Conservation (phyloP, 495 filamentous ascomycete genomes). For the Umbilicaria muhlenbergii region DNA sequence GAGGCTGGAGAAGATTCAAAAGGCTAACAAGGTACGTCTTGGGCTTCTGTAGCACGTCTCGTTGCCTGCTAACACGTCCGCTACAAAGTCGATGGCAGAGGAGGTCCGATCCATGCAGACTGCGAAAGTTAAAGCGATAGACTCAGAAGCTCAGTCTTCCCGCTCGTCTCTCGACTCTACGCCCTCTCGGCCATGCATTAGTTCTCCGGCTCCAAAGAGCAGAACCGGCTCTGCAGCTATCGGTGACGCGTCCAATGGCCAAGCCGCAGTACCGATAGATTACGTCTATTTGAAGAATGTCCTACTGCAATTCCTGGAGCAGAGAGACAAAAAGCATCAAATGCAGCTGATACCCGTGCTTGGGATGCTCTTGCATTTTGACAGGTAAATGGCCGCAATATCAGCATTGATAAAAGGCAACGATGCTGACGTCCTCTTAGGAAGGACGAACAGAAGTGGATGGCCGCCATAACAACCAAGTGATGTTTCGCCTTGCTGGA, state of each 20-base stretch:
- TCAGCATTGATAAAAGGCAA: background rate
- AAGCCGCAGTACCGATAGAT: conserved; percentile 34
- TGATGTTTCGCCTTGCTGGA: conserved; percentile 7
- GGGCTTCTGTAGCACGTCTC: background rate
- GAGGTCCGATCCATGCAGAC: conserved; percentile 27
- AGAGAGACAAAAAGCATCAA: conserved; percentile 81
- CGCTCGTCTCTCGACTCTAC: conserved; percentile 55
- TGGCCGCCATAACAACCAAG: conserved; percentile 53
- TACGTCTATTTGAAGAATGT: conserved; percentile 92
- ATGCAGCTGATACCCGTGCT: conserved; percentile 84
- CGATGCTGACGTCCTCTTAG: conserved; percentile 22
- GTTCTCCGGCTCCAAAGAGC: conserved; percentile 23
- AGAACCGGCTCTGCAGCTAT: conserved; percentile 25
- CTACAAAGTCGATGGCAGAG: conserved; percentile 26
- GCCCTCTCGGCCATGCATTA: conserved; percentile 20
- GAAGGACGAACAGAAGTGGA: conserved; percentile 80
- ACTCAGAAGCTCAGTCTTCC: conserved; percentile 36
- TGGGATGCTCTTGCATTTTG: conserved; percentile 81
- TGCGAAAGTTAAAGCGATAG: conserved; percentile 16
- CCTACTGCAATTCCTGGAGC: conserved; percentile 84
- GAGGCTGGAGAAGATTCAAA: conserved; percentile 65
- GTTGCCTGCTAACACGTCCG: background rate
- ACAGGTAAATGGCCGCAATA: conserved; percentile 44
- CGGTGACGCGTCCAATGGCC: conserved; percentile 24
- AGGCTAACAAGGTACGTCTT: conserved; percentile 39